Evolutionary conservation across 176 grass and related monocot species (phyloP), one percentile per base, ranked within the genome.

Genomic region (Oryza punctata): DNA sequence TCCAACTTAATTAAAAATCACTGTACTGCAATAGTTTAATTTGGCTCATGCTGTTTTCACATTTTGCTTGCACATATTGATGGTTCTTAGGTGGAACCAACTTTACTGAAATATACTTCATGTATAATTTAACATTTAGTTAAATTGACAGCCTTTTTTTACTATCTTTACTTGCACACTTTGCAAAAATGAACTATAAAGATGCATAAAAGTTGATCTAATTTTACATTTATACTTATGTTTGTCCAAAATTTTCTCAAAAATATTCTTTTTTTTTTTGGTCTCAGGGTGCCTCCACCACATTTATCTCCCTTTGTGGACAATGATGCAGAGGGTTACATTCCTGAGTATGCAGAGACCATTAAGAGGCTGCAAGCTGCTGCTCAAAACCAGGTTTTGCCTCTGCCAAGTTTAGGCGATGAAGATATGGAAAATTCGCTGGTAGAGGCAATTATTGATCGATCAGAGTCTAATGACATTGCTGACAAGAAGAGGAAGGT

Each of bases 261-360:
- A 23, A 28, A 35, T 49, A 32, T 65, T 65, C 30, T 78, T 32
- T 12, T 88, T 11, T 66, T 70, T 12, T 88, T 13, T 66, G 65
- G 45, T 91, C 80, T 83, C 81, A 99, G 96, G 82, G 87, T 94
- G 64, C 93, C 96, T 71, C 96, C 96, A 67, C 93, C 96, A 63
- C 96, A 99, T 94, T 78, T 96, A 76, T 99, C 96, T 74, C 96
- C 96, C 75, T 99, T 99, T 87, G 91, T 99, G 69, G 96, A 99
- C 85, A 91, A 99, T 63, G 91, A 94, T 37, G 87, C 90, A n/a
- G 96, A 99, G 85, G 93, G 96, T 59, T 96, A 99, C 73, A 70
- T 99, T 77, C 96, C 93, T 68, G 96, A 99, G 69, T 99, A 99
- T 85, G 93, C 93, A 19, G 91, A 96, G 70, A 94, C 96, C 61